Base-by-base conservation (phyloP, 352 stramenopile species). In the Phytophthora hybrid region DNA sequence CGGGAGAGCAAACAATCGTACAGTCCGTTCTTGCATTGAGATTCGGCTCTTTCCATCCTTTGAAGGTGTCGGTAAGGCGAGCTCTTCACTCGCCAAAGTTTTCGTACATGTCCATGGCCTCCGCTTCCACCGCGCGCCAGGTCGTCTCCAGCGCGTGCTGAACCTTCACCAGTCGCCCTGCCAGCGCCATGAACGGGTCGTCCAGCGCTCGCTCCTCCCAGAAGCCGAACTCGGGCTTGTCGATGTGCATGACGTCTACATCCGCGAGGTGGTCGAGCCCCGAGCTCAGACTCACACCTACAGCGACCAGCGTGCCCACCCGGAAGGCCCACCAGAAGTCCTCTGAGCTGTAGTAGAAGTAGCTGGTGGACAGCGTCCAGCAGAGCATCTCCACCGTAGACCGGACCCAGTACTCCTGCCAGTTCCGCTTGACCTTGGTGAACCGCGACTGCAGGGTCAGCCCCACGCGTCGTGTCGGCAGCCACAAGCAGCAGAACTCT, bases 401-500 rank as follows among this genome's bases (percentile, higher is more conserved):
- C 3, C 88, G 87, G 21, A 73, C 4, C 0, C 51, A 63, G 44
- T 93, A 78, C 1, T 88, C 71, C n/a, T 76, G 56, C 88, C 88
- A 95, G 71, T 94, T 93, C 31, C 78, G 59, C 23, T 34, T 51
- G 18, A 90, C 78, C 39, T 84, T 72, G 2, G 87, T 94, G 66
- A 91, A 94, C 21, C 87, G 84, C 31, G 84, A 93, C 73, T 95
- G 88, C 34, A 94, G 67, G 55, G 84, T 95, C 37, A 94, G 66
- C 4, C 88, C 87, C 23, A 93, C 66, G 34, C 83, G 87, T 53
- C 88, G 83, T 5, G 88, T 93, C 0, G 88, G 88, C 37, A 94
- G 72, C 89, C 85, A 95, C 1, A 95, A 79, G 34, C 85, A 94
- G 65, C 82, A 94, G 51, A 93, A 90, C 77, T 95, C 87, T 44